Conservation (phyloP, 345 rosid species). For the Camelina laxa region DNA sequence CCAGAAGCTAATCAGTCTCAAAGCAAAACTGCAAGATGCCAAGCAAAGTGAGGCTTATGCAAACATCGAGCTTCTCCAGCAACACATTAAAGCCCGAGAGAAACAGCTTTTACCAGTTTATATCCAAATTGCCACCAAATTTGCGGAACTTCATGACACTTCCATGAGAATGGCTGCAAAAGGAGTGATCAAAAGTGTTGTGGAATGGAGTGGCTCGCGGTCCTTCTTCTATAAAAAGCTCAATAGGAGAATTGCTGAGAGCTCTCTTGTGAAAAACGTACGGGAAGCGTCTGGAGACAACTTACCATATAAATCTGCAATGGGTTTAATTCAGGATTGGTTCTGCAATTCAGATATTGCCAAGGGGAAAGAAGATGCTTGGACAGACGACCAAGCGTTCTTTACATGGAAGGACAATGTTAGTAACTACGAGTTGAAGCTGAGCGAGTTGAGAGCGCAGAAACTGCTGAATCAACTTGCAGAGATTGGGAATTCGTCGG, state of each 20-base stretch:
- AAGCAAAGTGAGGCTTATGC: slow-evolving; percentile 52
- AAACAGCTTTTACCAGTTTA: slow-evolving; percentile 87
- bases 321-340: slow-evolving; percentile 76
- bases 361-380: slow-evolving; percentile 60
- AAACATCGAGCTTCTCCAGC: slow-evolving; percentile 60
- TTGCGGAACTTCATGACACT: slow-evolving; percentile 95
- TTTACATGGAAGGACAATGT: slow-evolving; percentile 74
- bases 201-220: slow-evolving; percentile 80
- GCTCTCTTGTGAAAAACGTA: slow-evolving; percentile 62
- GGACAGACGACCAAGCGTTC: slow-evolving; percentile 85
- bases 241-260: slow-evolving; percentile 74
- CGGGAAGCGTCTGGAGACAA: slow-evolving; percentile 73
- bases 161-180: slow-evolving; percentile 95
- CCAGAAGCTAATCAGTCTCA: slow-evolving; percentile 64
- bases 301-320: slow-evolving; percentile 66
- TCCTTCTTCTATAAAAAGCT: slow-evolving; percentile 76
- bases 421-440: slow-evolving; percentile 61
- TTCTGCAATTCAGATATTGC: slow-evolving; percentile 67
- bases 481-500: slow-evolving; percentile 71
- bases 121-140: slow-evolving; percentile 91
- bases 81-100: slow-evolving; percentile 76
- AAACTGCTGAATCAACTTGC: slow-evolving; percentile 72
- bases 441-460: slow-evolving; percentile 75
- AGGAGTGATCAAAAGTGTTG: slow-evolving; percentile 89
- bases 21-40: slow-evolving; percentile 72